These are phyloP conservation scores for Bjerkandera adusta DNA, from an alignment of 1,284 basidiomycete genomes.

Conservation along the genomic window DNA sequence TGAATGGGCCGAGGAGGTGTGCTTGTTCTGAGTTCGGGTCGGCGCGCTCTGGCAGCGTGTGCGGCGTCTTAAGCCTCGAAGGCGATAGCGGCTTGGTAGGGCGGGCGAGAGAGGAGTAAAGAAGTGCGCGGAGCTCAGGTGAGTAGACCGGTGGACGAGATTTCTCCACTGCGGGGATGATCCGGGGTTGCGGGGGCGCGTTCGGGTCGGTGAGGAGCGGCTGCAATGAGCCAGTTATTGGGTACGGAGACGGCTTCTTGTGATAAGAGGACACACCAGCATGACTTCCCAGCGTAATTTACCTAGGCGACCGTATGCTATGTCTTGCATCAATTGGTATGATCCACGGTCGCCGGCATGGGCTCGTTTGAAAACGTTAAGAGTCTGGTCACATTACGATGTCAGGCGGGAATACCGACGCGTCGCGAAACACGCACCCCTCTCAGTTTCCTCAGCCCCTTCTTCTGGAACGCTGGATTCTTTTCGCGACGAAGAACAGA, in stretches of 20 bases:
- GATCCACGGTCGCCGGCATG: conserved; percentile 50
- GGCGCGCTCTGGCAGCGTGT: conserved; percentile 53
- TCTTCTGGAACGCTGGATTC: conserved; percentile 28
- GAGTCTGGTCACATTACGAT: conserved; percentile 45
- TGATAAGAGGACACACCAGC: conserved; percentile 41
- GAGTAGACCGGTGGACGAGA: conserved; percentile 66
- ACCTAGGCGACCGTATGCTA: conserved; percentile 80
- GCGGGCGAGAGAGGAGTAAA: conserved; percentile 51
- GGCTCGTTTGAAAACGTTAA: conserved; percentile 54
- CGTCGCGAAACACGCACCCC: conserved; percentile 44
- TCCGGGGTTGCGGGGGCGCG: conserved; percentile 38
- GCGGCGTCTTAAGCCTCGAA: conserved; percentile 45
- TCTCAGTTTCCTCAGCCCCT: conserved; percentile 47
- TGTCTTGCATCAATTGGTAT: conserved; percentile 60
- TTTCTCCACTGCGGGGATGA: conserved; percentile 49
- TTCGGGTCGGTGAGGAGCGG: conserved; percentile 49
- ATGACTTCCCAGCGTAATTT: conserved; percentile 66
- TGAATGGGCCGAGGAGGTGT: conserved; percentile 57
- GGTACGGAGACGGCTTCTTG: no score
- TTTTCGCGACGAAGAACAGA: conserved; percentile 24
- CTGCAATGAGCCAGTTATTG: conserved; percentile 38
- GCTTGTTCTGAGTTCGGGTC: conserved; percentile 59
- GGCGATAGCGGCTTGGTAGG: conserved; percentile 34
- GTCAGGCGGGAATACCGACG: not conserved
- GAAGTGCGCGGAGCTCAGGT: conserved; percentile 55